Evolutionary conservation across 768 basidiomycete genomes (phyloP), one percentile per base, ranked within the genome.

Genomic region (Coprinellus micaceus): DNA sequence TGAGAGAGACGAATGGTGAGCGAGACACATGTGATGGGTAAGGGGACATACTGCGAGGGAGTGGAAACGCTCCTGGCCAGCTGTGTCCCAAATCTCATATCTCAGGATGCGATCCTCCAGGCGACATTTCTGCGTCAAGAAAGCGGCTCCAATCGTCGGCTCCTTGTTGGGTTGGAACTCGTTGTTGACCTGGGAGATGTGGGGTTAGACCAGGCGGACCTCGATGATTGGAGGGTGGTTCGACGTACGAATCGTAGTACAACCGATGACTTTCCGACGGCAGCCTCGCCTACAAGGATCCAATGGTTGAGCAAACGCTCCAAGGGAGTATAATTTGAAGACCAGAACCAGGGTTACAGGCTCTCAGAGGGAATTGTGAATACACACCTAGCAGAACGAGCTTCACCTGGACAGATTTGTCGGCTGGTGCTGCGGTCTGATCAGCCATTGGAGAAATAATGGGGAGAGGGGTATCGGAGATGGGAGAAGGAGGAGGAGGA

Each of bases 121-220:
- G 53, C 92, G 88, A 66, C 93, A 95, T 72, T 95, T 94, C 80
- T 96, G 94, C 15, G 94, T 96, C 53, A 96, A 71, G 77, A 96
- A 96, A 3, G 93, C 95, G 51, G 95, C 95, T 33, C 95, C 96
- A 65, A 99, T 98, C 24, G 96, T 99, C 10, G 96, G 96, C 66
- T 97, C 94, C 72, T 98, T 98, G 82, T 98, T 98, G 58, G 92
- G 86, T 73, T 98, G 95, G 72, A 98, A 99, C 71, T 99, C 96
- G 75, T 98, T 94, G 69, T 89, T 89, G 52, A 94, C 91, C 91
- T 94, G 56, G 39, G 57, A 50, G 39, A 30, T 54, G 25, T 47
- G 63, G 26, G 59, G 43, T 24, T 11, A 63, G 44, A 61, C 54
- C 44, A 48, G 61, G 63, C 57, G 50, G 21, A 48, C 30, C 50